Evolutionary conservation across 345 rosid genomes (phyloP), one percentile per base, ranked within the genome.

Genomic region (Eucalyptus caleyi): DNA sequence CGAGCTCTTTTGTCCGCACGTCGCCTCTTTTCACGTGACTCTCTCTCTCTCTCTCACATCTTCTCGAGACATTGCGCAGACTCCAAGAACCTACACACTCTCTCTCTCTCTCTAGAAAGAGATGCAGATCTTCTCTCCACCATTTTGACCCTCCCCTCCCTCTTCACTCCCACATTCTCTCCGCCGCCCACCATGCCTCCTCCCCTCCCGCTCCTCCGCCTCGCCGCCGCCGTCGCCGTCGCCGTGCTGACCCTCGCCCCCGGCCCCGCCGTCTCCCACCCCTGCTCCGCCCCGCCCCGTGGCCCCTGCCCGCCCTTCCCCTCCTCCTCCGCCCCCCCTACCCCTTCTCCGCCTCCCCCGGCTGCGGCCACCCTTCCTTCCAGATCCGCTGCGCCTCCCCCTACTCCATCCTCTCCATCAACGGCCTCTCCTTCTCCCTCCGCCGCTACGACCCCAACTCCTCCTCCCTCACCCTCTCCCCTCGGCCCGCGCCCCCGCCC

Each of bases 311-410:
- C 98, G 16, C 99, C 99, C 6, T 97, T 97, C 91, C 90, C 92
- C 80, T 90, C 93, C 77, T 90, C 92, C 69, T 91, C 96, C 12
- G 77, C 93, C 18, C 97, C 96, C 93, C 96, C 6, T 96, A 92
- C 89, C 98, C 99, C 13, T 97, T 96, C 95, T 97, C 99, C 11
- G 37, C 92, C 5, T 91, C 95, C 8, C 93, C 96, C 1, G 98
- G 99, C 26, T 94, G 96, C 85, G 99, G 99, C 87, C 99, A 97
- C 90, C 99, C 99, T 5, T 90, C 92, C 45, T 97, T 97, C 92
- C 94, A 91, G 72, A 91, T 97, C 89, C 94, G 93, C 90, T 97
- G 99, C 95, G 89, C 94, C 16, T 90, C 93, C 19, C 95, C 98
- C 44, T 92, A 88, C 93, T 93, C 99, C 62, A 89, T 89, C 87